A percentile compares a stretch with the other conserved stretches of the same genome.
Conservation (phyloP, 2,329 filamentous ascomycete species). For the Xylaria polymorpha region DNA sequence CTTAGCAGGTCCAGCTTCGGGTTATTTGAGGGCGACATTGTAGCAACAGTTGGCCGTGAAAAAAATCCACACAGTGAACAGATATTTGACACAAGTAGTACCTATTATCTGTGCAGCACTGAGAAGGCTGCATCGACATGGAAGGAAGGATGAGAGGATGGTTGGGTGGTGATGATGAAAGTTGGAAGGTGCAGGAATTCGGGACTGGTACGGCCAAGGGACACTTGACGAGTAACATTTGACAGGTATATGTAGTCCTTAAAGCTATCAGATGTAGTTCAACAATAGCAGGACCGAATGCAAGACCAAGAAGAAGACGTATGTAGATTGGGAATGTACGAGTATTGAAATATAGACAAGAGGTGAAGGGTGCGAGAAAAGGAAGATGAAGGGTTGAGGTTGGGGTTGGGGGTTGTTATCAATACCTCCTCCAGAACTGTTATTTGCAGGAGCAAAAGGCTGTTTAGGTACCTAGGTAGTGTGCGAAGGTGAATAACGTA, state of each 20-base stretch:
- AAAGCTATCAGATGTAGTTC: background rate
- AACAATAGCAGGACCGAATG: background rate
- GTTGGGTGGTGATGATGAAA: background rate
- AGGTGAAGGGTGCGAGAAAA: background rate
- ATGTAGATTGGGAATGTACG: background rate
- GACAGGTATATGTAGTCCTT: background rate
- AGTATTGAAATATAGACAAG: background rate
- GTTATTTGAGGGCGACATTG: background rate
- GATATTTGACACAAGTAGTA: background rate
- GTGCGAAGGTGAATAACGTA: background rate
- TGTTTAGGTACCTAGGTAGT: background rate
- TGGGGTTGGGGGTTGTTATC: background rate
- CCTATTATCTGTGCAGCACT: background rate
- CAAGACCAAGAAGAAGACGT: background rate
- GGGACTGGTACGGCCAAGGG: background rate
- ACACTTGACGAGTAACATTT: background rate
- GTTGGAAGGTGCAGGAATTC: background rate
- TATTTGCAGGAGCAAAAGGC: background rate
- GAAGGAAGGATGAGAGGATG: background rate
- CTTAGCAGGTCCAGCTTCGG: constrained; percentile 31
- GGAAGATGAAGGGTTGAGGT: background rate
- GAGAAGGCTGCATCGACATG: background rate
- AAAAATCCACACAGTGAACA: background rate
- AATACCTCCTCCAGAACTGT: background rate
- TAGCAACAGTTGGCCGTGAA: background rate